These are phyloP conservation scores for Pythium myriotylum DNA, from an alignment of 352 stramenopile genomes.

Conservation along the genomic window DNA sequence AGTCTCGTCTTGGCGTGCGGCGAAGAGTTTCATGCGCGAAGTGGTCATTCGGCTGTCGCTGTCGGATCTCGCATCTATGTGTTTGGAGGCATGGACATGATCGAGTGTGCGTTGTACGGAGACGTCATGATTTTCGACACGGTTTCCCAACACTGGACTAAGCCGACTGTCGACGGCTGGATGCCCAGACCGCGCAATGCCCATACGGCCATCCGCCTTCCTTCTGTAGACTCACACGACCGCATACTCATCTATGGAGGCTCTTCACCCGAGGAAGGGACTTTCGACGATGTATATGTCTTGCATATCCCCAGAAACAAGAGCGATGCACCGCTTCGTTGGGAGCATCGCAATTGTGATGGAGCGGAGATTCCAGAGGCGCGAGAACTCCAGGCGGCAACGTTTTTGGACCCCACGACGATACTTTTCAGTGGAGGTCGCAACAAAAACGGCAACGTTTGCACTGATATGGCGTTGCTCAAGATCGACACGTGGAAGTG, in stretches of 20 bases:
- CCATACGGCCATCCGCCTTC: slow-evolving; percentile 49
- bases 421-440: slow-evolving; percentile 56
- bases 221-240: slow-evolving; percentile 4
- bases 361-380: slow-evolving; percentile 35
- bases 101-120: slow-evolving; percentile 49
- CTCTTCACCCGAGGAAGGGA: slow-evolving; percentile 55
- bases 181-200: slow-evolving; percentile 52
- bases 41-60: slow-evolving; percentile 59
- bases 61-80: slow-evolving; percentile 47
- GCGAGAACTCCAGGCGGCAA: slow-evolving; percentile 52
- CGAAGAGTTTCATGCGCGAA: slow-evolving; percentile 44
- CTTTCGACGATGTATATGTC: slow-evolving; percentile 59
- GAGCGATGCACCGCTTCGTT: slow-evolving; percentile 21
- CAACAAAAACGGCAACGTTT: slow-evolving; percentile 53
- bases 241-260: slow-evolving; percentile 63
- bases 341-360: slow-evolving; percentile 32
- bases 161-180: slow-evolving; percentile 37
- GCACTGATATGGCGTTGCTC: slow-evolving; percentile 59
- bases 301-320: slow-evolving; percentile 37
- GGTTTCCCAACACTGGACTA: slow-evolving; percentile 35
- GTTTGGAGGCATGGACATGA: slow-evolving; percentile 64
- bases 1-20: not conserved
- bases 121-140: slow-evolving; percentile 62
- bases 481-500: slow-evolving; percentile 42
- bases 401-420: slow-evolving; percentile 19